Base-by-base conservation (phyloP, 2,329 filamentous ascomycete genomes). In the Polytolypa hystricis region DNA sequence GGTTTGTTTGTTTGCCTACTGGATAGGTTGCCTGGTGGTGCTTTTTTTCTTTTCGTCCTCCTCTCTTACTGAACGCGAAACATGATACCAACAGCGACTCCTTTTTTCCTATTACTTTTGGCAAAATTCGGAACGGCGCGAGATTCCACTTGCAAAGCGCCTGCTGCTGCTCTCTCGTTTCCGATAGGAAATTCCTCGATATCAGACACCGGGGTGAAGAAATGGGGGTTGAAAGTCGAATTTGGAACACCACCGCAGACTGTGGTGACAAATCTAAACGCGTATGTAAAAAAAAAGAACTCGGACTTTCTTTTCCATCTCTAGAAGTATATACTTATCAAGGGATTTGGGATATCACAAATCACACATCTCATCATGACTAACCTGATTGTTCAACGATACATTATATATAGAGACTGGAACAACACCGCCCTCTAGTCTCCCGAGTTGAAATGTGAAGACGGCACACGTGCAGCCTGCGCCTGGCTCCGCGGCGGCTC, bases 241-340 rank as follows among this genome's bases (percentile, higher is more conserved):
- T 16, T 38, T 29, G 39, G 39, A 26, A 35, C 39, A 10, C 36
- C 39, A 7, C 27, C 39, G 5, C 39, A 42, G 19, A 38, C 25
- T 12, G 14, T 42, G 8, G 32, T 31, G 3, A 27, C 32, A 21
- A 32, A 20, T 10, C 21, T 39, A 25, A 26, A 39, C 27, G 18
- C 27, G 39, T 39, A 39, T 29, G 36, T 35, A 9, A 30, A n/a
- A n/a, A n/a, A n/a, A n/a, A n/a, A n/a, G n/a, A n/a, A n/a, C n/a
- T n/a, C n/a, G n/a, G n/a, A n/a, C n/a, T n/a, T n/a, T n/a, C n/a
- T n/a, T n/a, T 21, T 12, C 8, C 17, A 4, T 17, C 16, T 19
- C 16, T n/a, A n/a, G n/a, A n/a, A n/a, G n/a, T n/a, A n/a, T n/a
- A n/a, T n/a, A n/a, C n/a, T n/a, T n/a, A n/a, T n/a, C n/a, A 25